phyloP scores from a whole-genome alignment of 305 asterid species.

The Plantago rigida region DNA sequence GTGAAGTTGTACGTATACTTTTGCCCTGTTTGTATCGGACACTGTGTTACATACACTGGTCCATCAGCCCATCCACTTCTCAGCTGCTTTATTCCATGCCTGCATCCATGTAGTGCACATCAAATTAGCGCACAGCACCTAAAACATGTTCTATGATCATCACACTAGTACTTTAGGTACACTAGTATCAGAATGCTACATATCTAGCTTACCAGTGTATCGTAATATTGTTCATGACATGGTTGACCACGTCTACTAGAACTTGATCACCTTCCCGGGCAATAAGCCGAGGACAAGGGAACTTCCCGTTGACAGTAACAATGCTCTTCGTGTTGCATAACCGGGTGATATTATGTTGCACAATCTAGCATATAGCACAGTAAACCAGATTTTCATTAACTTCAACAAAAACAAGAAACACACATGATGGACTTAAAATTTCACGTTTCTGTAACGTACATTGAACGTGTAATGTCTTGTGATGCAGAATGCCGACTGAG shows the following conservation, averaged over 20 bases:
- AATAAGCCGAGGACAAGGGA: constrained; percentile 49
- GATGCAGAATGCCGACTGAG: constrained; percentile 32
- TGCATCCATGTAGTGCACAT: constrained; percentile 16
- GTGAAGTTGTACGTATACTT: constrained; percentile 52
- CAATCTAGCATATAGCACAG: constrained; percentile 32
- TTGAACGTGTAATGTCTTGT: constrained; percentile 55
- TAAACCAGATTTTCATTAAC: constrained; percentile 4
- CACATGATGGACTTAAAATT: background rate
- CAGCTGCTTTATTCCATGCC: constrained; percentile 58
- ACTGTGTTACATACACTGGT: constrained; percentile 47
- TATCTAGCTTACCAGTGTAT: constrained; percentile 48
- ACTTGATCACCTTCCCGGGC: constrained; percentile 54
- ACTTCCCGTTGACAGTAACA: constrained; percentile 42
- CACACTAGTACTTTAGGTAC: background rate
- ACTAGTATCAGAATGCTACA: background rate
- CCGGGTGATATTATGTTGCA: constrained; percentile 47
- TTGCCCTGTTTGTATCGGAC: constrained; percentile 52
- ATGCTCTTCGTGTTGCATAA: constrained; percentile 51
- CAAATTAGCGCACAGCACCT: background rate
- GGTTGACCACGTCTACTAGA: constrained; percentile 43
- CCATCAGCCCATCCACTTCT: constrained; percentile 57
- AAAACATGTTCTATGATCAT: background rate
- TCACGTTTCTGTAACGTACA: constrained; percentile 22
- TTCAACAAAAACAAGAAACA: background rate
- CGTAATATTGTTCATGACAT: constrained; percentile 40